Percentiles rank a stretch among this genome's conserved stretches.
Conservation (phyloP, 2,329 filamentous ascomycete genomes). For the Penicillium fuscoglaucum region DNA sequence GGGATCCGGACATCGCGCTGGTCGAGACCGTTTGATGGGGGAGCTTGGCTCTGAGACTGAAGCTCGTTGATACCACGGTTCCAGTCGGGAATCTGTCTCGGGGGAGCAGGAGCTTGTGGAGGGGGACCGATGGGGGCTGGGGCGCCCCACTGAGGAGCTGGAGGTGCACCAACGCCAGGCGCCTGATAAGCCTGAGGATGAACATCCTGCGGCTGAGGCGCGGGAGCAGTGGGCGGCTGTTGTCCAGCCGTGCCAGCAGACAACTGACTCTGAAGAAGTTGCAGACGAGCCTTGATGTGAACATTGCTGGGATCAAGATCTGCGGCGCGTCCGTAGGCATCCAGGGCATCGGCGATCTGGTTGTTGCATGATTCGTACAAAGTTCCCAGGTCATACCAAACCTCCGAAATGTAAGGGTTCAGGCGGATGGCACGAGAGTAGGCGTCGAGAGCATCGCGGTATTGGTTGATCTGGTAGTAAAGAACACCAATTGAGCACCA, state of each 20-base stretch:
- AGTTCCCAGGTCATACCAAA: constrained; percentile 98
- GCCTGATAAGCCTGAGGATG: constrained; percentile 92
- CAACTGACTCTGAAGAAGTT: constrained; percentile 78
- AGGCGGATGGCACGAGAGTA: constrained; percentile 95
- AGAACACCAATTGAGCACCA: constrained; percentile 99
- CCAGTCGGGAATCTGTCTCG: constrained; percentile 62
- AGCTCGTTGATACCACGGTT: constrained; percentile 74
- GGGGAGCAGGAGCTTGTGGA: constrained; percentile 63
- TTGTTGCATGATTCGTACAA: constrained; percentile 99
- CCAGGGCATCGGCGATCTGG: constrained; percentile 91
- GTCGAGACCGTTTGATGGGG: constrained; percentile 76
- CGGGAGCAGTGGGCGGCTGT: constrained; percentile 76
- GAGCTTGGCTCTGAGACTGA: constrained; percentile 55
- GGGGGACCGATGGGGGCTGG: constrained; percentile 56
- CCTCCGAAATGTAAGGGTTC: constrained; percentile 97
- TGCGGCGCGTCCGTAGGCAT: constrained; percentile 91
- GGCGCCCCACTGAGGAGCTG: constrained; percentile 85
- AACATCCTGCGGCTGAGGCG: constrained; percentile 78
- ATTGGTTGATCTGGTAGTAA: constrained; percentile 99
- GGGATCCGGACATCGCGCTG: constrained; percentile 71
- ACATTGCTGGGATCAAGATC: constrained; percentile 91
- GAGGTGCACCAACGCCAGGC: constrained; percentile 76
- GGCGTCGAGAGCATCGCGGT: constrained; percentile 93
- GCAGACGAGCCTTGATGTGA: constrained; percentile 92
- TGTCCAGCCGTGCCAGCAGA: constrained; percentile 60